phyloP scores from a whole-genome alignment of 306 rosid species.

The Quillaja saponaria region DNA sequence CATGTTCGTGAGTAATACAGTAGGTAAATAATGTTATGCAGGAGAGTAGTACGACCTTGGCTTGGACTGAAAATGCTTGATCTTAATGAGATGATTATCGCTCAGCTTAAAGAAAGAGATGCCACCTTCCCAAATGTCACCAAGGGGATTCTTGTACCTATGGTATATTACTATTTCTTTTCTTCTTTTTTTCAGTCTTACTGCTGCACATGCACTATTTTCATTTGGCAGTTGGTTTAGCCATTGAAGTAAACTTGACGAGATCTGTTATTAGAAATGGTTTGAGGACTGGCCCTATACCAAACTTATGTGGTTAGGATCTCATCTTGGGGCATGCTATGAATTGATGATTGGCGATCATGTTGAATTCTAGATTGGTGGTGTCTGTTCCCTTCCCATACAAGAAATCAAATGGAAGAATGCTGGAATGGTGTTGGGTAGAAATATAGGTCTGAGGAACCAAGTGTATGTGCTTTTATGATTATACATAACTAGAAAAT shows the following conservation, averaged over 20 bases:
- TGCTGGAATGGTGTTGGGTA: no score
- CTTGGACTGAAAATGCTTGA: conserved; percentile 90
- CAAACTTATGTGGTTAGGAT: not conserved
- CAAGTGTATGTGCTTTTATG: no score
- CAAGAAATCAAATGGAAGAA: no score
- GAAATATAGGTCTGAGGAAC: not conserved
- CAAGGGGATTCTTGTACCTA: conserved; percentile 75
- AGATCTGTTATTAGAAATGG: not conserved
- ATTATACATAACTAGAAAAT: no score
- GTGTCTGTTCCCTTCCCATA: not conserved
- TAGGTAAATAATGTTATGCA: conserved; percentile 47
- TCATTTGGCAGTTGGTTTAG: no score
- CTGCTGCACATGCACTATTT: not conserved
- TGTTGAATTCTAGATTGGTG: not conserved
- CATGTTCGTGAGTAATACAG: conserved; percentile 19
- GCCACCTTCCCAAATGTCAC: conserved; percentile 69
- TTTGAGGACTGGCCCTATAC: not conserved
- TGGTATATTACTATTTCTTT: conserved; percentile 47
- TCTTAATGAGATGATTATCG: conserved; percentile 69
- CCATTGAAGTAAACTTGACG: not conserved
- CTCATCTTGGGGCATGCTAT: not conserved
- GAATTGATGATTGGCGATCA: not conserved
- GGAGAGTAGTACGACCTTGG: conserved; percentile 95
- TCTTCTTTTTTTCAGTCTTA: conserved; percentile 6
- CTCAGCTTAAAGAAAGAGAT: conserved; percentile 70